Evolutionary conservation across 2,329 filamentous ascomycete species (phyloP).

Genomic region (Ceratocystiopsis minuta): DNA sequence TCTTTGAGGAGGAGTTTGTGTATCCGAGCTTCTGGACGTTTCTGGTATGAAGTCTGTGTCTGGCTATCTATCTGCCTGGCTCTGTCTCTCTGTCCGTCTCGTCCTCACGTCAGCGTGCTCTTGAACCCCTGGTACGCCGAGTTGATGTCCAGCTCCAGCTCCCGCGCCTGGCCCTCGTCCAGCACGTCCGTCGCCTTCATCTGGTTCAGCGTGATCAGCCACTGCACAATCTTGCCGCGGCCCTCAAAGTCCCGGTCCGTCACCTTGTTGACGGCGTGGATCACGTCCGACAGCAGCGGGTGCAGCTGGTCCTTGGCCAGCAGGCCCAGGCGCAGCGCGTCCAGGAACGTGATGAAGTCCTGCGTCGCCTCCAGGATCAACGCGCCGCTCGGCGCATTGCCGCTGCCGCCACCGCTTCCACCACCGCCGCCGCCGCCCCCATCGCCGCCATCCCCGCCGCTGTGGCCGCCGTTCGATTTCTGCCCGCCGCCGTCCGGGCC

Average conservation of each 20-base stretch:
- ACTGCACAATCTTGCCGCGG: slow-evolving; percentile 93
- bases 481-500: slow-evolving; percentile 26
- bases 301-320: slow-evolving; percentile 94
- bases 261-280: slow-evolving; percentile 93
- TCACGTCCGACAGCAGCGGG: slow-evolving; percentile 82
- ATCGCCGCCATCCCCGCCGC: slow-evolving; percentile 38
- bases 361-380: slow-evolving; percentile 84
- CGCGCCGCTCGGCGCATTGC: slow-evolving; percentile 34
- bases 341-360: slow-evolving; percentile 95
- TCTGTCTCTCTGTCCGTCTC: slow-evolving; percentile 94
- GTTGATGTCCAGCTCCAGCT: slow-evolving; percentile 85
- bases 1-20: slow-evolving; percentile 97
- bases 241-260: slow-evolving; percentile 90
- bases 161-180: slow-evolving; percentile 68
- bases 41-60: slow-evolving; percentile 41
- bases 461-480: slow-evolving; percentile 23
- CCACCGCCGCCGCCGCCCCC: slow-evolving; percentile 46
- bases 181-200: slow-evolving; percentile 93
- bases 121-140: slow-evolving; percentile 92
- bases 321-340: slow-evolving; percentile 81
- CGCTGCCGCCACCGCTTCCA: slow-evolving; percentile 30
- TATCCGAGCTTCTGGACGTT: slow-evolving; percentile 99
- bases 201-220: slow-evolving; percentile 92
- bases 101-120: slow-evolving; percentile 61
- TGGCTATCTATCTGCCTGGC: slow-evolving; percentile 36